These are phyloP conservation scores for Cylindrotheca fusiformis DNA, from an alignment of 108 stramenopile genomes.

Conservation along the genomic window DNA sequence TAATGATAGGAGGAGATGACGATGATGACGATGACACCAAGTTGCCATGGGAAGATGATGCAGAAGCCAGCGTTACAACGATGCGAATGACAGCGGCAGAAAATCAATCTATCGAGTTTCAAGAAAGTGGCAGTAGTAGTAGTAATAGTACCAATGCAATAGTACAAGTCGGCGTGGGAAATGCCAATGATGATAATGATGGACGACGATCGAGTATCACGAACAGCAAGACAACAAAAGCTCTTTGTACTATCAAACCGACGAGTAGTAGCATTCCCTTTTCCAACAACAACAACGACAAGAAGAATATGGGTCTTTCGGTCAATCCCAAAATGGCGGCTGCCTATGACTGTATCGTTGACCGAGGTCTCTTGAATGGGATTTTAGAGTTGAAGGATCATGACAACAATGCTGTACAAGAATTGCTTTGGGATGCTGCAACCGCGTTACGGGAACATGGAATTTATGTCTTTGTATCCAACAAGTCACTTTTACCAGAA, in stretches of 20 bases:
- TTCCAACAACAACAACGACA: too few species aligned
- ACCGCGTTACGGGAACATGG: constrained; percentile 22
- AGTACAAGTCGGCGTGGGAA: too few species aligned
- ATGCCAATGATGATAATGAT: too few species aligned
- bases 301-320: too few species aligned
- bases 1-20: constrained; percentile 18
- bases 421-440: constrained; percentile 20
- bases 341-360: constrained; percentile 29
- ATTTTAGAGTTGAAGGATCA: constrained; percentile 4
- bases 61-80: constrained; percentile 21
- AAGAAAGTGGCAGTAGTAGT: too few species aligned
- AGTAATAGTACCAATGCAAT: too few species aligned
- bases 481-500: background rate
- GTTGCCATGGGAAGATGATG: constrained; percentile 27
- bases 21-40: constrained; percentile 2
- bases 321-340: too few species aligned
- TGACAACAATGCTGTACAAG: constrained; percentile 1
- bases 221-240: too few species aligned
- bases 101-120: too few species aligned
- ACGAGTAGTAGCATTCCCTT: too few species aligned
- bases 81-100: constrained; percentile 7
- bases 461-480: constrained; percentile 16
- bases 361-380: constrained; percentile 23
- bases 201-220: too few species aligned
- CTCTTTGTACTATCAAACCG: too few species aligned